Evolutionary conservation across 805 yeast genomes (phyloP), one percentile per base, ranked within the genome.

Genomic region (Tetrapisispora taiwanensis): DNA sequence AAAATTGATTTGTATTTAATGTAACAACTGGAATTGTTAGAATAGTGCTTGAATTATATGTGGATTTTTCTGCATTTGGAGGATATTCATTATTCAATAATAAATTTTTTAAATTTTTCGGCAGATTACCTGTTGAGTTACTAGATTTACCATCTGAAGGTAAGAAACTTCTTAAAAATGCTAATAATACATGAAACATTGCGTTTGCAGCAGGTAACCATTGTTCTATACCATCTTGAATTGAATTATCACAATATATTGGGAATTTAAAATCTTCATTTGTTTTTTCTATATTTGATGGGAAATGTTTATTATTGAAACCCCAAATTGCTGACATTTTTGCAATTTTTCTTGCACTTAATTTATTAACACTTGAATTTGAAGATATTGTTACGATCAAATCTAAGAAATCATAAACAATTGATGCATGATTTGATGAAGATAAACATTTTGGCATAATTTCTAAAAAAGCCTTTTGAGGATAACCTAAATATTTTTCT

Each of bases 291-390:
- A 56, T 42, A 55, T 48, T 42, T 20, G 39, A 36, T 18, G 44
- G 27, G 10, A 49, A 44, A 1, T 41, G 33, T 3, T 50, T 43
- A 15, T 52, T 54, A 41, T 78, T 74, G 55, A 88, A 88, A 0
- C 95, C 97, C 95, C 95, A 88, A 20, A 85, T 65, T 7, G 90
- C 89, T 33, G 90, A 81, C 78, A 88, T 74, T 51, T 84, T 80
- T 12, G 92, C 72, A 15, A 88, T 73, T 56, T 85, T 86, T 39
- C 88, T 72, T 0, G 92, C 94, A 55, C 84, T 78, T 70, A 88
- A 66, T 55, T 82, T 78, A 55, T 87, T 86, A 35, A 78, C 76
- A 53, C 79, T 82, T 3, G 94, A 78, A 62, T 86, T 84, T 9
- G 94, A 78, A 0, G 94, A 79, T 35, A 88, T 65, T 10, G 87